Base-by-base conservation (phyloP, 768 basidiomycete genomes). In the Mycena epipterygia region DNA sequence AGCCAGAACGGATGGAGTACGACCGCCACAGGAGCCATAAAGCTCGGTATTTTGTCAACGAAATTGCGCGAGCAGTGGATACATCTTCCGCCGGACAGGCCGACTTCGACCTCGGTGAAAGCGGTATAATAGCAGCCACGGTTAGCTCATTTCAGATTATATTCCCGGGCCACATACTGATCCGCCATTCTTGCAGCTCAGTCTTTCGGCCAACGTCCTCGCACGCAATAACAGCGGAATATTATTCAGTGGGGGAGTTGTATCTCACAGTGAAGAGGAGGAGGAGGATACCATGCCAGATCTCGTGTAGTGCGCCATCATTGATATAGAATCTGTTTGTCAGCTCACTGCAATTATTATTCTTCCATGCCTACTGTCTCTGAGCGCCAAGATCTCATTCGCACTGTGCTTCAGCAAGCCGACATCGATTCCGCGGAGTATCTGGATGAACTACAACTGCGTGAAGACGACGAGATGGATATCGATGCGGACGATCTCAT, bases 331-430 rank as follows among this genome's bases (percentile, higher is more conserved):
- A 39, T 57, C 55, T 39, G 21, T 17, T n/a, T 33, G 4, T 42
- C 25, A 25, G n/a, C 27, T 19, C 33, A 8, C 9, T 3, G 41
- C 16, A n/a, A n/a, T 25, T 27, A 41, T 41, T 17, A 17, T 42
- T 52, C n/a, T n/a, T n/a, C n/a, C 62, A 64, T 64, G 62, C 62
- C 62, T 23, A 64, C 62, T 1, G 41, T 35, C 7, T 64, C 62
- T 1, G 62, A 63, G 5, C 49, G 49, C 4, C 62, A 63, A 21
- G 35, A 41, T 39, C 27, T 63, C 4, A 23, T 63, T 5, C 62
- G 55, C 29, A 29, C 12, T 41, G 52, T 42, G 17, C 1, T 65
- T 7, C 64, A 14, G 6, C 41, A 55, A 27, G 29, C 53, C 17
- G 64, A 65, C 41, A 56, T 16, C 13, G 64, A 56, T 29, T 1